Base-by-base conservation (phyloP, 2,329 filamentous ascomycete species). In the Neocucurbitaria cava region DNA sequence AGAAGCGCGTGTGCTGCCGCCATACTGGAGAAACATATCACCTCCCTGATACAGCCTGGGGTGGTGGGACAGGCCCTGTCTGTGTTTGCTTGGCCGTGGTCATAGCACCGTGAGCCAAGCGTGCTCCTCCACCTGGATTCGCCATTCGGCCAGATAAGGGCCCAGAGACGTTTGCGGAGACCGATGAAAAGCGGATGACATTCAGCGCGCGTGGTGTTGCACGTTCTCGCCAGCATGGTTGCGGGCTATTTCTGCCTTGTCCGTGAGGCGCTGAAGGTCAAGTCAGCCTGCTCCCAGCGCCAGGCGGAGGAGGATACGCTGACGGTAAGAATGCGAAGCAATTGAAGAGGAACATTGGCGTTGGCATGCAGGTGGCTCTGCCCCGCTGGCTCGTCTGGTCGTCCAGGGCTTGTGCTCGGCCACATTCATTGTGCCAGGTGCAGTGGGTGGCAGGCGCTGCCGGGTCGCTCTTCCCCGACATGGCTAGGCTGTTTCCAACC, bases 31-130 rank as follows among this genome's bases (percentile, higher is more conserved):
- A 10, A 31, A 36, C 45, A 56, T 62, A 54, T 62, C 54, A 64
- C 62, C 62, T 64, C 59, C 62, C 62, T 54, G 35, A 49, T 61
- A 38, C 43, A 56, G 56, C 51, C 28, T 54, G 62, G 56, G 42
- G 44, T 46, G 45, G 55, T 54, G 48, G 33, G 24, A 48, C 30
- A 38, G 46, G 43, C 56, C 55, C 55, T 62, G 59, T 56, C 46
- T 55, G 49, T 31, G 24, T 41, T 13, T 23, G n/a, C 62, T 65
- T 62, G 62, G 62, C 61, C 15, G 36, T 40, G 43, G 57, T 26
- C 58, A 58, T 58, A 58, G 62, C 56, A 56, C 38, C 13, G 18
- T 42, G 38, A 42, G 53, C 60, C 58, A 65, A 61, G 60, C 44
- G 26, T 36, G n/a, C 20, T 48, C 36, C 41, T 44, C 54, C 59